A percentile compares a stretch with the other conserved stretches of the same genome.
Evolutionary conservation across 1,139 yeast genomes (phyloP).

Genomic region (Kluyveromyces marxianus): DNA sequence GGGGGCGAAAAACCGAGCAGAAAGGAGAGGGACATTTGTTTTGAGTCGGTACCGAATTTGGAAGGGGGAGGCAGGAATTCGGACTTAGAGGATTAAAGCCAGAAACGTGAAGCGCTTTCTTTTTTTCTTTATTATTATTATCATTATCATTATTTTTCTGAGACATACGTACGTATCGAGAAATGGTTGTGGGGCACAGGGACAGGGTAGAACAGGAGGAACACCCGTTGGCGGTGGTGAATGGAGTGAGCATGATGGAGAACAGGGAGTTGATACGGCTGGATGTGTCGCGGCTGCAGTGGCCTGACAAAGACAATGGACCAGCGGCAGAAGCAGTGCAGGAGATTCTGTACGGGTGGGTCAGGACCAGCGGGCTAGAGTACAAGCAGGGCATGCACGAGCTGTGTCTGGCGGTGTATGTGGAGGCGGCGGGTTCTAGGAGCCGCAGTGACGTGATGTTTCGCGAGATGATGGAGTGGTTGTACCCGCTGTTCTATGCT

Average conservation of each 20-base stretch:
- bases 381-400: slow-evolving; percentile 72
- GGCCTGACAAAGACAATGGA: slow-evolving; percentile 37
- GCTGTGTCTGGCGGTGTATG: slow-evolving; percentile 50
- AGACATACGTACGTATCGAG: too few species aligned
- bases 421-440: slow-evolving; percentile 15
- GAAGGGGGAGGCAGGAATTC: too few species aligned
- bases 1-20: too few species aligned
- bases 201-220: not conserved
- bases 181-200: not conserved
- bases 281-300: slow-evolving; percentile 56
- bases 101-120: too few species aligned
- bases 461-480: slow-evolving; percentile 29
- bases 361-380: slow-evolving; percentile 34
- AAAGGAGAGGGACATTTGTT: too few species aligned
- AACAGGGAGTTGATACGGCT: slow-evolving; percentile 45
- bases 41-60: too few species aligned
- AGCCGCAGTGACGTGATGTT: slow-evolving; percentile 19
- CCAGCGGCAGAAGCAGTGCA: slow-evolving; percentile 39
- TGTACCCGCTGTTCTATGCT: slow-evolving; percentile 25
- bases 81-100: too few species aligned
- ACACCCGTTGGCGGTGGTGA: slow-evolving; percentile 12
- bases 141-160: too few species aligned
- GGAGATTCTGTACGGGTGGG: slow-evolving; percentile 45
- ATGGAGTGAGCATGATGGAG: slow-evolving; percentile 15
- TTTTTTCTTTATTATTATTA: too few species aligned